These are phyloP conservation scores for Clavispora santaluciae DNA, from an alignment of 805 yeast genomes.

Conservation along the genomic window DNA sequence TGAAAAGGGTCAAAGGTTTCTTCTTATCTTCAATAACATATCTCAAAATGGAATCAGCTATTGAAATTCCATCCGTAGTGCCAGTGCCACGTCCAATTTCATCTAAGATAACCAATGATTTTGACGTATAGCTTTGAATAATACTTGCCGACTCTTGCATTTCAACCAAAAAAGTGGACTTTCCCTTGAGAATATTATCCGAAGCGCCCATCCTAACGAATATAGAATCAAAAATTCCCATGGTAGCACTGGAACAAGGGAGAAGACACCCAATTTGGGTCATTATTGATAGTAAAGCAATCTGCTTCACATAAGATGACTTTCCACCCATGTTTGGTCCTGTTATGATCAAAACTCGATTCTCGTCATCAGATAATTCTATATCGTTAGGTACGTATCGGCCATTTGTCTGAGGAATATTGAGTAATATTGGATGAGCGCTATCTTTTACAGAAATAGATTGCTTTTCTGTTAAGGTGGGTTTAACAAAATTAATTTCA, in stretches of 20 bases:
- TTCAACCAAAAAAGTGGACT: constrained; percentile 82
- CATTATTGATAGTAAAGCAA: constrained; percentile 67
- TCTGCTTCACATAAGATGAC: constrained; percentile 68
- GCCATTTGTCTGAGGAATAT: constrained; percentile 25
- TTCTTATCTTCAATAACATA: constrained; percentile 41
- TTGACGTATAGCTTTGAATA: constrained; percentile 45
- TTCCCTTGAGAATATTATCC: constrained; percentile 69
- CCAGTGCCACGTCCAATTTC: constrained; percentile 83
- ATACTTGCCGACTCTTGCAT: constrained; percentile 62
- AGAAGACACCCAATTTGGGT: constrained; percentile 74
- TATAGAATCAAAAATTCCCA: constrained; percentile 71
- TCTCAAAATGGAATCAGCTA: constrained; percentile 68
- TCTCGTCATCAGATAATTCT: constrained; percentile 38
- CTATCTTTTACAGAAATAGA: constrained; percentile 50
- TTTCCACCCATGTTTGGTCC: constrained; percentile 93
- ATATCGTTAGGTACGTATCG: constrained; percentile 66
- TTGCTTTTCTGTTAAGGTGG: constrained; percentile 35
- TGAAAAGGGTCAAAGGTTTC: constrained; percentile 63
- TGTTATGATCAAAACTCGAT: constrained; percentile 60
- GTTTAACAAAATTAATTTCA: constrained; percentile 3
- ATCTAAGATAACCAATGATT: constrained; percentile 62
- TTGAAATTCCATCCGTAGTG: constrained; percentile 69
- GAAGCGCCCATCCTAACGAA: constrained; percentile 84
- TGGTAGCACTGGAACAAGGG: constrained; percentile 56
- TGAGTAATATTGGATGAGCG: constrained; percentile 65